A percentile compares a stretch with the other conserved stretches of the same genome.
phyloP scores from a whole-genome alignment of 1,139 yeast species.

The Pichia sp. region DNA sequence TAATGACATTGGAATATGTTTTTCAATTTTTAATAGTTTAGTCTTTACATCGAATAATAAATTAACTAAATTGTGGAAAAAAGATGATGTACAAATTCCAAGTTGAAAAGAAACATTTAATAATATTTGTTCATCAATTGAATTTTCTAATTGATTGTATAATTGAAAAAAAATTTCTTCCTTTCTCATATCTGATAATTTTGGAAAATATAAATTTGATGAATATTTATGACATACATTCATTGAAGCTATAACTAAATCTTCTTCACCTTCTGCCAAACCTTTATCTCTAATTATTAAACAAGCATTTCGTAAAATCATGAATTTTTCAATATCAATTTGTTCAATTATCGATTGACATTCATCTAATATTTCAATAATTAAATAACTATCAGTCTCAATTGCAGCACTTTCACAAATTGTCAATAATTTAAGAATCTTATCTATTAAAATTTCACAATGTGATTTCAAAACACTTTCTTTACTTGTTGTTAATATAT shows the following conservation, averaged over 20 bases:
- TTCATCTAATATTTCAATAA: conserved; percentile 7
- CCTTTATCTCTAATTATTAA: conserved; percentile 1
- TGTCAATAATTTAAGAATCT: background rate
- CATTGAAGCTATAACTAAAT: background rate
- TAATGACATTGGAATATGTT: conserved; percentile 6
- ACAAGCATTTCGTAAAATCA: conserved; percentile 1
- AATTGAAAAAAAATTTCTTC: conserved; percentile 4
- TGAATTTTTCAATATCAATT: background rate
- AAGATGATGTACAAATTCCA: background rate
- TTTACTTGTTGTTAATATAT: conserved; percentile 9
- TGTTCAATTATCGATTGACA: conserved; percentile 1
- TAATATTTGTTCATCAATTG: conserved; percentile 11
- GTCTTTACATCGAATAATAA: background rate
- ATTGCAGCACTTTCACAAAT: background rate
- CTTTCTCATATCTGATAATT: background rate
- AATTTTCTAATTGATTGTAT: background rate
- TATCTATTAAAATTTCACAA: background rate
- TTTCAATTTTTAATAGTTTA: background rate
- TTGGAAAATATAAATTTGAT: background rate
- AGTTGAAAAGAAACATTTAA: conserved; percentile 13
- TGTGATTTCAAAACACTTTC: background rate
- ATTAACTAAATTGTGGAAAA: background rate
- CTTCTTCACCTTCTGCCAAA: conserved; percentile 3
- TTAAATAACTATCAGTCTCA: conserved; percentile 1
- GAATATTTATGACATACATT: conserved; percentile 5